Percentiles rank a stretch among this genome's conserved stretches.
These are phyloP conservation scores for Silene uniflora DNA, from an alignment of 148 eudicot genomes.

Conservation along the genomic window DNA sequence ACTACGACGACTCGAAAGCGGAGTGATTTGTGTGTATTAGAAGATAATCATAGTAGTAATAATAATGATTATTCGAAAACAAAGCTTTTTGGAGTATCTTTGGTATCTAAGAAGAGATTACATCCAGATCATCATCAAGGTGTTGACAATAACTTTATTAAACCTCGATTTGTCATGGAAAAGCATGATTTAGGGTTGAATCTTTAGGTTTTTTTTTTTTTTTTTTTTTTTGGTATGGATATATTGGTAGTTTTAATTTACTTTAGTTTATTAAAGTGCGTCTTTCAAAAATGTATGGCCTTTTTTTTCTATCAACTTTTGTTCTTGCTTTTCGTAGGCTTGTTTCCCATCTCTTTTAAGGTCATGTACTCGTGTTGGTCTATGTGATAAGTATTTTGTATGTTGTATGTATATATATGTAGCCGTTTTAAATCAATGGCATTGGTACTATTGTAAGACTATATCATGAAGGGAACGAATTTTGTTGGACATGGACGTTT, in stretches of 20 bases:
- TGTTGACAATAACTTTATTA: slow-evolving; percentile 28
- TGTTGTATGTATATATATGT: neutral
- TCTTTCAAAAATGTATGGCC: neutral
- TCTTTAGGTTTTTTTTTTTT: slow-evolving; percentile 28
- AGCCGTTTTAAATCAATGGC: neutral
- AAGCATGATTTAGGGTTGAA: slow-evolving; percentile 81
- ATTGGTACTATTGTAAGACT: no score
- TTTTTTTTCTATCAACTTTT: neutral
- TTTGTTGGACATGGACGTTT: no score
- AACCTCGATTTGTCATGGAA: slow-evolving; percentile 57
- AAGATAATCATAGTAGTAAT: slow-evolving; percentile 11
- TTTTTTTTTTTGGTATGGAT: neutral
- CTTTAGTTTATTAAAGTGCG: neutral
- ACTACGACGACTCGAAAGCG: no score
- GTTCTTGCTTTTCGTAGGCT: neutral
- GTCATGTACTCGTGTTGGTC: neutral
- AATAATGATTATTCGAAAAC: slow-evolving; percentile 20
- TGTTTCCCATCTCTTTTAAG: neutral
- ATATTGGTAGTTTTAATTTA: slow-evolving; percentile 11
- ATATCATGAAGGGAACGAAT: no score
- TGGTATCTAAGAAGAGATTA: slow-evolving; percentile 61
- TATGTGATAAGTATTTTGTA: neutral
- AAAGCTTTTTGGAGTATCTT: slow-evolving; percentile 74
- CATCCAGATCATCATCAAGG: slow-evolving; percentile 42
- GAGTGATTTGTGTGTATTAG: neutral